Evolutionary conservation across 2,329 filamentous ascomycete species (phyloP), one percentile per base, ranked within the genome.

Genomic region (Monilinia vaccinii-corymbosi): DNA sequence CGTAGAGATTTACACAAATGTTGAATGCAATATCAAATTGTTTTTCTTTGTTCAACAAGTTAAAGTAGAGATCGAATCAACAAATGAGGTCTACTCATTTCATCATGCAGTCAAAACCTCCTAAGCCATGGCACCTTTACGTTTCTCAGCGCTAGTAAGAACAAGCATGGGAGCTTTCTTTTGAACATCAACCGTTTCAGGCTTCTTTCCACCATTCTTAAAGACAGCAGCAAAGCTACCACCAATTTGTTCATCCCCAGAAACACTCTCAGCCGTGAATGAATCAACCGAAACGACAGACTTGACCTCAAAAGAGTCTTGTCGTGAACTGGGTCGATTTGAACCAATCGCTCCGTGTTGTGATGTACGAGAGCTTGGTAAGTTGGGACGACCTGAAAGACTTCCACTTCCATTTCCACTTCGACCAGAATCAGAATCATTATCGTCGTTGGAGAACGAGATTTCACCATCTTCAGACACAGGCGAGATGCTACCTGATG

Each of bases 131-230:
- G 81, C 78, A 75, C 82, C 87, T 81, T 91, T 95, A 74, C 91
- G 88, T 83, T 96, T 96, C 79, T 96, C 91, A 64, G 86, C 88
- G 73, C 86, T 92, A 66, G 89, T 92, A 66, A 97, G 81, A 66
- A 97, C 88, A 71, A 96, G 84, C 80, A 91, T 87, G 58, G 91
- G 88, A 67, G 88, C 88, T 79, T 87, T 92, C 75, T 91, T 89
- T 75, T 90, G 85, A 61, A 81, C 79, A 65, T 82, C 80, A 56
- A 75, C 74, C 46, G 76, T 77, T 68, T 84, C 79, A 64, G 81
- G 75, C 74, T 85, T 81, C 75, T 77, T 73, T 51, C 75, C 73
- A 71, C 78, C 78, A 60, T 83, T 81, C 78, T 86, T 86, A 71
- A 86, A 85, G 31, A 86, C 79, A 59, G 82, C 82, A 61, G 84